phyloP scores from a whole-genome alignment of 257 asterid genomes.

The Fraxinus pennsylvanica region DNA sequence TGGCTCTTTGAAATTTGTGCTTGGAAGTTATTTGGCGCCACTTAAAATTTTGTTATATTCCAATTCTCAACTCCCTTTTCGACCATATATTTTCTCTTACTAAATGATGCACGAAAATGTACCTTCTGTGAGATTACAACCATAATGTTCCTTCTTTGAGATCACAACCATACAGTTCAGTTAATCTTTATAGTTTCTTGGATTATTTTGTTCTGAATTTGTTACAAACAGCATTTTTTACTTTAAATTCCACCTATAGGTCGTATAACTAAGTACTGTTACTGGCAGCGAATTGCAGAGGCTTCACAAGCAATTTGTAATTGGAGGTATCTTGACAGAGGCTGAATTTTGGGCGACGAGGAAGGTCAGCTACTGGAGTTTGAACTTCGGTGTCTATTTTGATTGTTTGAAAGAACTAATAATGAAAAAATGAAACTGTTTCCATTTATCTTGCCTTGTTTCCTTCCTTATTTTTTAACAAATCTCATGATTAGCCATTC shows the following conservation, averaged over 20 bases:
- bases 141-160: not conserved
- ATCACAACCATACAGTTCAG: not conserved
- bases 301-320: conserved; percentile 87
- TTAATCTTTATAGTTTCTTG: not conserved
- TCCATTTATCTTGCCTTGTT: not conserved
- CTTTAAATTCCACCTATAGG: conserved; percentile 21
- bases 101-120: not conserved
- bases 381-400: conserved; percentile 7
- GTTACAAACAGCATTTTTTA: conserved; percentile 8
- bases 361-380: conserved; percentile 65
- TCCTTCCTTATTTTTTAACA: not conserved
- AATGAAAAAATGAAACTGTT: conserved; percentile 17
- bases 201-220: not conserved
- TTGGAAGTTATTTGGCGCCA: not conserved
- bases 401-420: conserved; percentile 8
- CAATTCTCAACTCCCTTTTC: not conserved
- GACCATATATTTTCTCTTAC: not conserved
- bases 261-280: conserved; percentile 45
- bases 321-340: conserved; percentile 75
- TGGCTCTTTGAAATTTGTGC: not conserved
- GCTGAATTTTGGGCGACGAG: conserved; percentile 98
- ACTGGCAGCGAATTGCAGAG: conserved; percentile 87
- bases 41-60: not conserved
- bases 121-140: not conserved
- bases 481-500: not conserved